Conservation (phyloP, 768 basidiomycete genomes). For the Naematelia aurantialba region DNA sequence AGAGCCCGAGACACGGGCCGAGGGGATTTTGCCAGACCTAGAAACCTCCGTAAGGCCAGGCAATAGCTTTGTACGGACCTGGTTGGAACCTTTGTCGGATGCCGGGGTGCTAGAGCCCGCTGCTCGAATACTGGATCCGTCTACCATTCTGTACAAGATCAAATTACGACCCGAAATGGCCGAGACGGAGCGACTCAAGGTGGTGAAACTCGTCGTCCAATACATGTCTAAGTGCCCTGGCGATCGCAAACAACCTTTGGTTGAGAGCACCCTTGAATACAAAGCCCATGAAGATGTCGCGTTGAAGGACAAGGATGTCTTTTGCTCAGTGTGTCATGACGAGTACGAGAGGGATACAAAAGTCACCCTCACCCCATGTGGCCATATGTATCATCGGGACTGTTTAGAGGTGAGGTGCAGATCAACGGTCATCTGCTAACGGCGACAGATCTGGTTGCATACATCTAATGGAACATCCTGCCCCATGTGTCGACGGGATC, state of each 20-base stretch:
- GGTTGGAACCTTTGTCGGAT: not conserved
- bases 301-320: constrained; percentile 28
- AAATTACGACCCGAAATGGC: constrained; percentile 8
- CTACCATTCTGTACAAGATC: constrained; percentile 9
- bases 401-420: constrained; percentile 42
- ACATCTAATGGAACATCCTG: constrained; percentile 34
- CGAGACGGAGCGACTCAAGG: constrained; percentile 17
- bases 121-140: not conserved
- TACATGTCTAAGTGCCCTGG: not conserved
- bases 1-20: not conserved
- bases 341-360: constrained; percentile 30
- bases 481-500: constrained; percentile 42
- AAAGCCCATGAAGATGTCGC: constrained; percentile 8
- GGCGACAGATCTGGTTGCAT: constrained; percentile 33
- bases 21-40: not conserved
- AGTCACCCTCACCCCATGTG: constrained; percentile 36
- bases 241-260: not conserved
- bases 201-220: constrained; percentile 1
- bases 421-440: not conserved
- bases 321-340: constrained; percentile 42
- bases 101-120: not conserved
- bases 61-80: not conserved
- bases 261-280: constrained; percentile 12
- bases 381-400: constrained; percentile 42
- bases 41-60: not conserved